Percentiles rank a stretch among this genome's conserved stretches.
phyloP scores from a whole-genome alignment of 306 rosid species.

The Vigna hirtella region DNA sequence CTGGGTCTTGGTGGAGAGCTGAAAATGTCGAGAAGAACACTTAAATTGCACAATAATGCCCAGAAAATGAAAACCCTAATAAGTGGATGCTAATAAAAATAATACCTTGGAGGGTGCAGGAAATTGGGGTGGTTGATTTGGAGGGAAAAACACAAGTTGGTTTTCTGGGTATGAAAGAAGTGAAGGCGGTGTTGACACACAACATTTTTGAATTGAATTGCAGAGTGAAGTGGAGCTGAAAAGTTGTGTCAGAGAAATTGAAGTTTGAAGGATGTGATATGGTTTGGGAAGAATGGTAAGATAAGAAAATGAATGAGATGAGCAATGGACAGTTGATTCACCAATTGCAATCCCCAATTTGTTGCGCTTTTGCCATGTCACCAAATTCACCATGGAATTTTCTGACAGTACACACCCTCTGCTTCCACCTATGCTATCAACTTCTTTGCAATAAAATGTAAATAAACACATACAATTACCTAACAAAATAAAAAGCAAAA shows the following conservation, averaged over 20 bases:
- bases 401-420: neutral
- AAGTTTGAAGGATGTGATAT: neutral
- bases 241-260: neutral
- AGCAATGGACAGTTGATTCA: neutral
- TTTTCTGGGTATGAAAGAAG: slow-evolving; percentile 46
- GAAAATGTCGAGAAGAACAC: neutral
- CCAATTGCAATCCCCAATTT: neutral
- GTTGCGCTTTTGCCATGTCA: neutral
- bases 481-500: too few species aligned
- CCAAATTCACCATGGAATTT: neutral
- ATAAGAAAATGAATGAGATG: neutral
- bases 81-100: slow-evolving; percentile 1
- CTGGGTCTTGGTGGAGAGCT: neutral
- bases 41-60: neutral
- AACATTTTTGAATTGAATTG: slow-evolving; percentile 49
- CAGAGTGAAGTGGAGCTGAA: too few species aligned
- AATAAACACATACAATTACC: too few species aligned
- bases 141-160: slow-evolving; percentile 47
- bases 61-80: slow-evolving; percentile 36
- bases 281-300: neutral
- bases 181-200: slow-evolving; percentile 50
- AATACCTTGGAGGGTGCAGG: slow-evolving; percentile 73
- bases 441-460: neutral
- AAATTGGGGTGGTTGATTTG: slow-evolving; percentile 52
- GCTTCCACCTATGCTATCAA: too few species aligned